Conservation (phyloP, 176 grass and related monocot species). For the Eragrostis curvula region DNA sequence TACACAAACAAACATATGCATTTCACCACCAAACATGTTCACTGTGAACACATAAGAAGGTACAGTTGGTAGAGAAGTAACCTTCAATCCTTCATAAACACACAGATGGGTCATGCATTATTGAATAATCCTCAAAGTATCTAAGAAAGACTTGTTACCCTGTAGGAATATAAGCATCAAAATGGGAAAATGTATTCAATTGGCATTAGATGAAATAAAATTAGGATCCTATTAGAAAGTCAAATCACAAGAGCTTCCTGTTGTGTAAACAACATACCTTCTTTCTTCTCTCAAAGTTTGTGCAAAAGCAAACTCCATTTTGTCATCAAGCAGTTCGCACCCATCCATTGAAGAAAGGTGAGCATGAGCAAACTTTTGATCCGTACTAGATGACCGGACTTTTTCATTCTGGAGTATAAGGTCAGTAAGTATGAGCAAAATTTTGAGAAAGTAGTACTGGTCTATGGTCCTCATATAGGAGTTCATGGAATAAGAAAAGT, state of each 20-base stretch:
- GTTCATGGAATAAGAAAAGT: neutral
- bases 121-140: slow-evolving; percentile 21
- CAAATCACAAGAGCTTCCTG: neutral
- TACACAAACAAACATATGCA: neutral
- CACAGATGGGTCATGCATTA: neutral
- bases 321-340: slow-evolving; percentile 18
- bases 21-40: slow-evolving; percentile 4
- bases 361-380: too few species aligned
- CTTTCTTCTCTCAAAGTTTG: slow-evolving; percentile 36
- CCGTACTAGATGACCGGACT: too few species aligned
- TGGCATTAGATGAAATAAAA: slow-evolving; percentile 10
- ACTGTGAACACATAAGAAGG: slow-evolving; percentile 11
- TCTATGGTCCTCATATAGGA: neutral
- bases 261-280: slow-evolving; percentile 16
- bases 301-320: slow-evolving; percentile 6
- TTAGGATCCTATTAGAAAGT: neutral
- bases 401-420: slow-evolving; percentile 15
- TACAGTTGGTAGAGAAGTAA: neutral
- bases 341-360: slow-evolving; percentile 1
- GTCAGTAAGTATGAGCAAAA: slow-evolving; percentile 7
- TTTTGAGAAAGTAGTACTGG: neutral
- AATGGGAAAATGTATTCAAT: slow-evolving; percentile 21
- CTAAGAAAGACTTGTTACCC: slow-evolving; percentile 11
- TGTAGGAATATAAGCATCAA: slow-evolving; percentile 16
- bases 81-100: slow-evolving; percentile 20